Conservation (phyloP, 495 filamentous ascomycete species). For the Penicillium silybi region DNA sequence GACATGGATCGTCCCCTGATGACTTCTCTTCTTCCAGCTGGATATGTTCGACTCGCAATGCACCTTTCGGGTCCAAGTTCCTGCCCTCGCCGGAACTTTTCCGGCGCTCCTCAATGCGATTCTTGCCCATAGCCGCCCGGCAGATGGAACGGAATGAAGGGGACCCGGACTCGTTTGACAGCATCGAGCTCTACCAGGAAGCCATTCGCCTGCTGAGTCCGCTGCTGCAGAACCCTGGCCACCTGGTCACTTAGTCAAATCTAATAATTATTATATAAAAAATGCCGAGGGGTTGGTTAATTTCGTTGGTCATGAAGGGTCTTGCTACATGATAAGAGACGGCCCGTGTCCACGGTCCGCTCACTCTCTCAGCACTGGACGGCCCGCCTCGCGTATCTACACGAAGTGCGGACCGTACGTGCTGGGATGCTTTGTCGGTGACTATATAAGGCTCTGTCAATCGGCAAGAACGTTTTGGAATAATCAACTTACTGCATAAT, state of each 20-base stretch:
- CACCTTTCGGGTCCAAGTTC: conserved; percentile 39
- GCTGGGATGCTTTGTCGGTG: not conserved
- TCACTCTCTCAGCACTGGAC: not conserved
- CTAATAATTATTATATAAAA: not conserved
- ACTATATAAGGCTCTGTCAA: too few species aligned
- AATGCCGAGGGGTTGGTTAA: not conserved
- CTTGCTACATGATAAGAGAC: not conserved
- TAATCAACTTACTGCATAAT: conserved; percentile 8
- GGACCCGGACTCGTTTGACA: conserved; percentile 33
- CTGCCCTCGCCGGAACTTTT: conserved; percentile 33
- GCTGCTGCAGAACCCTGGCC: conserved; percentile 26
- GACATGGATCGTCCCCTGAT: not conserved
- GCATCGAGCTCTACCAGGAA: conserved; percentile 43
- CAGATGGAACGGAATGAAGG: conserved; percentile 42
- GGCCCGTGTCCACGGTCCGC: conserved; percentile 7
- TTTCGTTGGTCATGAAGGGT: not conserved
- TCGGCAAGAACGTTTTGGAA: too few species aligned
- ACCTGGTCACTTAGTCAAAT: not conserved
- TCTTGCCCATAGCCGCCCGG: conserved; percentile 40
- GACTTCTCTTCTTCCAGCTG: conserved; percentile 23
- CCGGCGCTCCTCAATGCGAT: conserved; percentile 39
- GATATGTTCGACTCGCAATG: conserved; percentile 49
- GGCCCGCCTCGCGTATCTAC: not conserved
- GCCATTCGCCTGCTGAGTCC: conserved; percentile 40
- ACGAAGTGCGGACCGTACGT: conserved; percentile 2